phyloP scores from a whole-genome alignment of 257 asterid genomes.

The Solanum paucissectum region DNA sequence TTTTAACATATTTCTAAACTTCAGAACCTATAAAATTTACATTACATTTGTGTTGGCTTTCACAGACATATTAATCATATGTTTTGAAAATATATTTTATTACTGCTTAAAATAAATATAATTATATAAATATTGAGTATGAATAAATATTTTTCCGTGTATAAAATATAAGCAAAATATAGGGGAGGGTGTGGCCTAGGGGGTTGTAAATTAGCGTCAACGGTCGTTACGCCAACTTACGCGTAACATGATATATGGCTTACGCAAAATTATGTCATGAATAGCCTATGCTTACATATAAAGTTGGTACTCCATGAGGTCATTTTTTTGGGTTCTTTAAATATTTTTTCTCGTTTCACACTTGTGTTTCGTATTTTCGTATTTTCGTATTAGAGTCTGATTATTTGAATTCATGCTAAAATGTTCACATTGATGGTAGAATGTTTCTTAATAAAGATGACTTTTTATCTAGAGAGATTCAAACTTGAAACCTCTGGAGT shows the following conservation, averaged over 20 bases:
- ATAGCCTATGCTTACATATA: neutral
- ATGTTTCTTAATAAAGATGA: too few species aligned
- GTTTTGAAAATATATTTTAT: too few species aligned
- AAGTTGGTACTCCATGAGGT: neutral
- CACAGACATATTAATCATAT: neutral
- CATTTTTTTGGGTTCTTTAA: neutral
- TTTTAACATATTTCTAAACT: too few species aligned
- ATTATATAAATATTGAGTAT: neutral
- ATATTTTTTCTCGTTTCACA: too few species aligned
- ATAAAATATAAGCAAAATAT: neutral
- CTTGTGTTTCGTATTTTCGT: too few species aligned
- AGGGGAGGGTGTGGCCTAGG: neutral
- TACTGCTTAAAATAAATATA: too few species aligned
- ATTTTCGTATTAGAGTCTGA: rapidly evolving
- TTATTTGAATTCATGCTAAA: too few species aligned
- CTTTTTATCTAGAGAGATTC: too few species aligned
- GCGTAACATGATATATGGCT: constrained; percentile 22
- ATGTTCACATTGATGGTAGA: too few species aligned
- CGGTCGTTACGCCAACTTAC: constrained; percentile 24
- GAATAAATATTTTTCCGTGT: neutral
- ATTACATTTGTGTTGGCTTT: too few species aligned
- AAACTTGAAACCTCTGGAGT: too few species aligned
- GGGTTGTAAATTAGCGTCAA: neutral
- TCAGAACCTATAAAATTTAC: too few species aligned
- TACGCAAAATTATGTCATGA: neutral